These are phyloP conservation scores for Boletus rubescentipes DNA, from an alignment of 768 basidiomycete species.

Conservation along the genomic window DNA sequence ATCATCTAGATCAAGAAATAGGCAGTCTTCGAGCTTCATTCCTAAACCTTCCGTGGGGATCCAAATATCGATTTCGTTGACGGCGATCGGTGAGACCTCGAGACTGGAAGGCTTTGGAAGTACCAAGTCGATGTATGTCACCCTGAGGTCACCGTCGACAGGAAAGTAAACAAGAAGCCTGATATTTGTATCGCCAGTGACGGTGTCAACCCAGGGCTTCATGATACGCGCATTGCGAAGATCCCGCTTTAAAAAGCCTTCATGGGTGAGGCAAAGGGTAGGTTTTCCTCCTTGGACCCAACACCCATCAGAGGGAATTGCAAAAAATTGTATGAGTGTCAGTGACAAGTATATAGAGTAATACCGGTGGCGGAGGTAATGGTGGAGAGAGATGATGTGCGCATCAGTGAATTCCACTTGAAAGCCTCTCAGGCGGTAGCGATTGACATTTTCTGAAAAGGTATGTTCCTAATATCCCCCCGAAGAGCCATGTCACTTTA, in stretches of 20 bases:
- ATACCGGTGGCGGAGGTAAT: neutral
- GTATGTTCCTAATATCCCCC: neutral
- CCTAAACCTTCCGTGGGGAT: too few species aligned
- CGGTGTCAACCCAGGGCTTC: neutral
- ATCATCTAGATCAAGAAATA: neutral
- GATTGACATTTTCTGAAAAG: neutral
- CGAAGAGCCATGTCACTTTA: neutral
- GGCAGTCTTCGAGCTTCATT: too few species aligned
- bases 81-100: neutral
- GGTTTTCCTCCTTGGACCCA: neutral
- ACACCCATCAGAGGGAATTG: neutral
- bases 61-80: neutral
- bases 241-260: fast-evolving
- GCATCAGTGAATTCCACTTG: neutral
- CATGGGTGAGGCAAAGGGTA: neutral
- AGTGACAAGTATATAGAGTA: too few species aligned
- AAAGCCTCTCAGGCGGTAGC: too few species aligned
- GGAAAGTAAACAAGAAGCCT: neutral
- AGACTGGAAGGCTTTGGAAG: neutral
- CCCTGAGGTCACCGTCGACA: neutral
- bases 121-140: neutral
- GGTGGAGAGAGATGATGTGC: neutral
- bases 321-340: neutral
- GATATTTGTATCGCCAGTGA: neutral
- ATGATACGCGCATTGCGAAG: neutral